Evolutionary conservation across 768 basidiomycete genomes (phyloP).

Genomic region (Panellus pusillus): DNA sequence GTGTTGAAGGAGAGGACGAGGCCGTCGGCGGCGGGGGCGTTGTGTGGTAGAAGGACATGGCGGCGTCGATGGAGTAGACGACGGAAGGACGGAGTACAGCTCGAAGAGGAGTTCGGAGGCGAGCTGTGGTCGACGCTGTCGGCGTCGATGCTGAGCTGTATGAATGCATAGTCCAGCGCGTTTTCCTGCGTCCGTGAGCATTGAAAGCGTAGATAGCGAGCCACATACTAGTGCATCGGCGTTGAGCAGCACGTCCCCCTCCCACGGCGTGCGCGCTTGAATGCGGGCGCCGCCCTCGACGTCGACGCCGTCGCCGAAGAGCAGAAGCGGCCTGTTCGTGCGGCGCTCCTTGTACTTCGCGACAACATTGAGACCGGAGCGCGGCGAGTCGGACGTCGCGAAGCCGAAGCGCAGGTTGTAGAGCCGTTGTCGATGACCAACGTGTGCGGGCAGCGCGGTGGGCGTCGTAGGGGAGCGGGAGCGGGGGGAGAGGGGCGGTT

Average conservation of each 20-base stretch:
- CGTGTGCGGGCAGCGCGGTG: slow-evolving; percentile 51
- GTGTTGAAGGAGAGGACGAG: slow-evolving; percentile 91
- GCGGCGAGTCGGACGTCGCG: slow-evolving; percentile 58
- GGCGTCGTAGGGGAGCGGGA: slow-evolving; percentile 46
- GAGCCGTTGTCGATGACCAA: slow-evolving; percentile 92
- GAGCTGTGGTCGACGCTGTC: slow-evolving; percentile 75
- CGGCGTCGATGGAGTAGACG: slow-evolving; percentile 83
- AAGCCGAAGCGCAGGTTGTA: slow-evolving; percentile 84
- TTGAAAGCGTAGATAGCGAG: slow-evolving; percentile 22
- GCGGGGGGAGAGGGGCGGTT: slow-evolving; percentile 34
- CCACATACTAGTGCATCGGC: slow-evolving; percentile 92
- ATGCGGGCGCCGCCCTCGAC: slow-evolving; percentile 80
- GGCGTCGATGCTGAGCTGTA: slow-evolving; percentile 81
- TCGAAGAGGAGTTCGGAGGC: slow-evolving; percentile 98
- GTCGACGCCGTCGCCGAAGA: slow-evolving; percentile 89
- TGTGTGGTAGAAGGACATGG: slow-evolving; percentile 93
- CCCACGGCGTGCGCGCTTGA: slow-evolving; percentile 84
- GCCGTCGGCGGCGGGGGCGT: slow-evolving; percentile 62
- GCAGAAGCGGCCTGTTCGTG: slow-evolving; percentile 74
- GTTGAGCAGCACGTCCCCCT: slow-evolving; percentile 90
- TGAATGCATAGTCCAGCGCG: slow-evolving; percentile 88
- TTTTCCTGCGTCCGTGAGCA: slow-evolving; percentile 69
- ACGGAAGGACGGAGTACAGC: slow-evolving; percentile 80
- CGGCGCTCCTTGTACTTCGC: slow-evolving; percentile 90
- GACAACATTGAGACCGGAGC: slow-evolving; percentile 66